Base-by-base conservation (phyloP, 805 yeast species). In the Spathaspora passalidarum region DNA sequence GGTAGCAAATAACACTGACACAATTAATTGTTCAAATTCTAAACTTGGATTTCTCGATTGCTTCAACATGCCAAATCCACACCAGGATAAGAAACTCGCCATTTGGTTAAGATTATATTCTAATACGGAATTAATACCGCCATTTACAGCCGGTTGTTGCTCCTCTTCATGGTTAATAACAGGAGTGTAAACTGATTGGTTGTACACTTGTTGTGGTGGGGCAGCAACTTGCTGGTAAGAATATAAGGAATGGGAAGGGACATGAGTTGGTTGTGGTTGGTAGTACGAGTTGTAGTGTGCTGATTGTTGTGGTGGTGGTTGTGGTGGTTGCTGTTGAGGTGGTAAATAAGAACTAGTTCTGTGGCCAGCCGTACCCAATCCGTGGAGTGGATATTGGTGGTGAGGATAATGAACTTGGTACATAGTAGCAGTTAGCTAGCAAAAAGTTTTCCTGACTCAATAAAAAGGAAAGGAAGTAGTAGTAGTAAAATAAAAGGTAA, bases 61-160 rank as follows among this genome's bases (percentile, higher is more conserved):
- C 53, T 79, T 80, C 59, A 85, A 75, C 59, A 86, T 73, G 23
- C 88, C 84, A 54, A 76, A 84, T 11, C 87, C 75, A 63, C 88
- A 79, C 75, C 90, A 81, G 42, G 89, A 75, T 41, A 89, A 72
- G 57, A 88, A 94, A 48, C 84, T 82, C 7, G 95, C 76, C 96
- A 91, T 91, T 48, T 75, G 69, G 35, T 76, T 76, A 45, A 89
- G 66, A 53, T 88, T 90, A 63, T 92, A 91, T 61, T 90, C 97
- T 59, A 88, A 73, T 26, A 80, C 84, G 13, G 84, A 75, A 32
- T 84, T 74, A 40, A 88, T 92, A 49, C 96, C 96, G 37, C 96
- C 96, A 37, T 73, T 62, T 3, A 68, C 61, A 22, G 56, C 45
- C 9, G 43, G 42, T 5, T 43, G 51, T 43, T 53, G 55, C 20